Conservation (phyloP, 257 asterid genomes). For the Oldenlandia corymbosa region DNA sequence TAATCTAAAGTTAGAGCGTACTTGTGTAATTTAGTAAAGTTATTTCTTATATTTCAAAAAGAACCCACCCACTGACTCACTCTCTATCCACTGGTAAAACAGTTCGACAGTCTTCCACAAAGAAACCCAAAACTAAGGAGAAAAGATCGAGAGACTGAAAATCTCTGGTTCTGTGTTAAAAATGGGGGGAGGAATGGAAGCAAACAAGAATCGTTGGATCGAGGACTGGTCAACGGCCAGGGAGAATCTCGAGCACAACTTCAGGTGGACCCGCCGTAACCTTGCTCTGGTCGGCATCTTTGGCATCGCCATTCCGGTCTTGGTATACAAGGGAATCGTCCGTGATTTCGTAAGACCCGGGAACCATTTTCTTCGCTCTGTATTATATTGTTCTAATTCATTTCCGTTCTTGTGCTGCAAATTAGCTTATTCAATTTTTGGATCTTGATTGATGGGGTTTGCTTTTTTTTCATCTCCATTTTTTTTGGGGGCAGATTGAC, state of each 20-base stretch:
- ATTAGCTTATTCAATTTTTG: too few relatives aligned
- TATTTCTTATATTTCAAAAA: too few relatives aligned
- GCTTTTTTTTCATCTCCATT: not conserved
- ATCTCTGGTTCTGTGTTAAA: too few relatives aligned
- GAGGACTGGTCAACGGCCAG: constrained; percentile 79
- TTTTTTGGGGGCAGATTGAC: not conserved
- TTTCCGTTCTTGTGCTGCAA: not conserved
- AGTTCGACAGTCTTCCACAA: too few relatives aligned
- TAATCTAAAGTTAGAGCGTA: too few relatives aligned
- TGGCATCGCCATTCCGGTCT: constrained; percentile 73
- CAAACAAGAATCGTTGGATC: constrained; percentile 74
- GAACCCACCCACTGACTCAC: too few relatives aligned
- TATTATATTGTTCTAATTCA: constrained; percentile 1
- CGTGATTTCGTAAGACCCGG: constrained; percentile 60
- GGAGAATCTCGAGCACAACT: constrained; percentile 81
- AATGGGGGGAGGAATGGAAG: constrained; percentile 97
- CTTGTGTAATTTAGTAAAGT: too few relatives aligned
- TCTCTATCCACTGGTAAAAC: too few relatives aligned
- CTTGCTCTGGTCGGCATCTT: constrained; percentile 77
- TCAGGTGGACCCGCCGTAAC: constrained; percentile 91
- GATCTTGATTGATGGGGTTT: not conserved
- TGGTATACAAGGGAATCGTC: constrained; percentile 82
- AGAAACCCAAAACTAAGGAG: too few relatives aligned
- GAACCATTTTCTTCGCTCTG: not conserved
- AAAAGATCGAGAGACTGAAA: too few relatives aligned